These are phyloP conservation scores for Vanilla planifolia DNA, from an alignment of 106 monocot species.

Conservation along the genomic window DNA sequence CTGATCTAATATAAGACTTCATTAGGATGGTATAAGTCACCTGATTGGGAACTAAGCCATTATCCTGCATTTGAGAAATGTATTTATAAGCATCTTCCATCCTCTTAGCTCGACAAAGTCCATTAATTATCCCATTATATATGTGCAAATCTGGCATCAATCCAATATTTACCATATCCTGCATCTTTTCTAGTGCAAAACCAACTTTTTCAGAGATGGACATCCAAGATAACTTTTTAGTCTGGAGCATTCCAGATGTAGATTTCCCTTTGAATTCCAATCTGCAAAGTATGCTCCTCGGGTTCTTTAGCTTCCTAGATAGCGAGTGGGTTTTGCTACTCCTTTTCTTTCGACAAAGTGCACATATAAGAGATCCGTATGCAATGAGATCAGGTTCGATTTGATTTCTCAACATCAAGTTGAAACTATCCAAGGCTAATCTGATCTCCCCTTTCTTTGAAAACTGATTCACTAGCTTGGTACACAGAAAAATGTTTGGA, in stretches of 20 bases:
- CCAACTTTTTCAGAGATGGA: slow-evolving; percentile 16
- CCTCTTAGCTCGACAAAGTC: slow-evolving; percentile 32
- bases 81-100: slow-evolving; percentile 30
- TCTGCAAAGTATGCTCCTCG: slow-evolving; percentile 20
- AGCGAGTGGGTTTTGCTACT: slow-evolving; percentile 3
- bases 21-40: slow-evolving; percentile 40
- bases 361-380: slow-evolving; percentile 31
- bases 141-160: slow-evolving; percentile 36
- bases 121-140: slow-evolving; percentile 39
- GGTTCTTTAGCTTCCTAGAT: slow-evolving; percentile 16
- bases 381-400: slow-evolving; percentile 39
- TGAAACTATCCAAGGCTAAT: slow-evolving; percentile 26
- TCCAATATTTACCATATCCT: slow-evolving; percentile 21
- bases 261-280: slow-evolving; percentile 16
- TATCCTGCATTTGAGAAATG: slow-evolving; percentile 19
- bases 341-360: slow-evolving; percentile 25
- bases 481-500: slow-evolving; percentile 13
- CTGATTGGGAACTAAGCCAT: slow-evolving; percentile 26
- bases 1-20: slow-evolving; percentile 14
- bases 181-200: slow-evolving; percentile 14
- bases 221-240: background rate
- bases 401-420: slow-evolving; percentile 34
- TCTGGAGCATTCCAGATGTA: background rate
- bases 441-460: slow-evolving; percentile 28
- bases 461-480: slow-evolving; percentile 20